These are phyloP conservation scores for Pluteus cervinus DNA, from an alignment of 768 basidiomycete genomes.

Conservation along the genomic window DNA sequence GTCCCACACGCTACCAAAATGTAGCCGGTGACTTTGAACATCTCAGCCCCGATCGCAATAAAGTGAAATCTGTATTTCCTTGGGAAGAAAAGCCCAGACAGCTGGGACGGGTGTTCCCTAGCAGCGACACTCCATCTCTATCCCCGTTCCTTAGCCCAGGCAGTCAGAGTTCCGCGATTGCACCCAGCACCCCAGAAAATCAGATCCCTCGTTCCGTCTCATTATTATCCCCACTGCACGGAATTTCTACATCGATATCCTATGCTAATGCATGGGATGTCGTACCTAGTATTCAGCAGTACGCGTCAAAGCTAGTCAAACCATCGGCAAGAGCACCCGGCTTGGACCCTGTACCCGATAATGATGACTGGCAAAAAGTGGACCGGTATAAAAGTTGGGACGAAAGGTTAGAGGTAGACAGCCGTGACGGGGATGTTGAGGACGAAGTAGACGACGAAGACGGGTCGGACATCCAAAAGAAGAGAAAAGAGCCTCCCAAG, in stretches of 20 bases:
- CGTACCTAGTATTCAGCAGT: constrained; percentile 73
- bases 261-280: constrained; percentile 85
- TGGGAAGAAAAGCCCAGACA: constrained; percentile 82
- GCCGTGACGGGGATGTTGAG: constrained; percentile 79
- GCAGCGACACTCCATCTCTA: constrained; percentile 50
- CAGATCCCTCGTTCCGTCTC: constrained; percentile 14
- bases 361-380: constrained; percentile 33
- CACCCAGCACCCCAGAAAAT: constrained; percentile 30
- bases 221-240: constrained; percentile 37
- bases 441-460: constrained; percentile 65
- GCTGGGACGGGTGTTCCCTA: constrained; percentile 65
- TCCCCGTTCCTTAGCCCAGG: constrained; percentile 32
- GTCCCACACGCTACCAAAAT: constrained; percentile 68
- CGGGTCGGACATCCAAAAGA: constrained; percentile 29
- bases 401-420: constrained; percentile 57
- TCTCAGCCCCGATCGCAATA: constrained; percentile 59
- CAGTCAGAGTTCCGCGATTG: constrained; percentile 26
- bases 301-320: constrained; percentile 56
- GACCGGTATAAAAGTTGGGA: constrained; percentile 38
- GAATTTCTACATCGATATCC: constrained; percentile 51
- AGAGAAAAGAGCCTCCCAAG: constrained; percentile 22
- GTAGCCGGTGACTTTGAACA: constrained; percentile 44
- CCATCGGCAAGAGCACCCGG: constrained; percentile 34
- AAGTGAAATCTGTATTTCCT: constrained; percentile 83
- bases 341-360: constrained; percentile 46